Evolutionary conservation across 75 land plant genomes (phyloP), one percentile per base, ranked within the genome.

Genomic region (Selaginella tamariscina): DNA sequence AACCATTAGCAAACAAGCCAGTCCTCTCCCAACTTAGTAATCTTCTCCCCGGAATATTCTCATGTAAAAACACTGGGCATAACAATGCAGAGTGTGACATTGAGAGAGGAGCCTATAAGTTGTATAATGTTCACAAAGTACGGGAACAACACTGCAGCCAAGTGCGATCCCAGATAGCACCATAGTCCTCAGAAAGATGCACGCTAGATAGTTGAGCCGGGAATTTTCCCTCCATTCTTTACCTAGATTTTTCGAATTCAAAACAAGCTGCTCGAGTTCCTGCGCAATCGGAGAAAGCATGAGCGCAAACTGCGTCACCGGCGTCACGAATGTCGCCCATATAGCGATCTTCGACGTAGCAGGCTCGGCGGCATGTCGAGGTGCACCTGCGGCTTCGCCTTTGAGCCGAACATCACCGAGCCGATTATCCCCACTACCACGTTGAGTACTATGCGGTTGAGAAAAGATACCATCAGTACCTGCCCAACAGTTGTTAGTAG

Each of bases 301-400:
- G 28, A 73, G 54, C n/a, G 74, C 74, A 32, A 68, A 73, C 56
- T 73, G 66, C 63, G 56, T 39, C 56, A 73, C 29, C 22, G 74
- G 74, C 15, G 72, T 73, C 22, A 73, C 30, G 13, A 73, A 69
- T 0, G 74, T 73, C 31, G 72, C 62, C 74, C 74, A 73, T 23
- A 73, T 27, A 13, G 57, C 72, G 23, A 73, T 11, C 59, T 73
- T 73, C 8, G 74, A 66, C 26, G 71, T 24, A 73, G 56, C 33
- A 65, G 27, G 32, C 56, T 59, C 11, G 21, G 31, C 22, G 74
- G 74, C 74, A 73, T 73, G 71, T 56, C 56, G 27, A 73, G 49
- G 26, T 69, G 66, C 18, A 73, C 32, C 70, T 73, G 74, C 27
- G 74, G 56, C 31, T 27, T 55, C 0, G 71, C 33, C 31, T 24